Conservation (phyloP, 495 filamentous ascomycete genomes). For the Penicillium waksmanii region DNA sequence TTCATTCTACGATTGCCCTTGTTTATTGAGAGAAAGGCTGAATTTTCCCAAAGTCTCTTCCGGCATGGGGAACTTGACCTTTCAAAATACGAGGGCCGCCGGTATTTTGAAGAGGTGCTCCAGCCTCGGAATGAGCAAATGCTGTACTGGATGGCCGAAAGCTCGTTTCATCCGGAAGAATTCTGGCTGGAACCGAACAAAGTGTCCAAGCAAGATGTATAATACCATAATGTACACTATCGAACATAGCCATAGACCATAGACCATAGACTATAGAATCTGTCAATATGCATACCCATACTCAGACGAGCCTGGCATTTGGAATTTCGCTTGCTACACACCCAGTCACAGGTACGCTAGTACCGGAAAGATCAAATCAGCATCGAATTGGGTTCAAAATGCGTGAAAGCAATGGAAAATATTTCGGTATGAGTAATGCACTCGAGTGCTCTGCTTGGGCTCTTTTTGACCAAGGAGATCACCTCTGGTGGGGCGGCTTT, state of each 20-base stretch:
- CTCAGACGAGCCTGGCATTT: neutral
- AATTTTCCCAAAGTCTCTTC: slow-evolving; percentile 27
- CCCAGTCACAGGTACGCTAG: too few species aligned
- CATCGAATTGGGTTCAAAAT: too few species aligned
- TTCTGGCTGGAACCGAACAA: slow-evolving; percentile 11
- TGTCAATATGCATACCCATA: neutral
- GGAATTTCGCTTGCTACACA: neutral
- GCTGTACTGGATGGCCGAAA: slow-evolving; percentile 34
- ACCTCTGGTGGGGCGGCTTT: slow-evolving; percentile 33
- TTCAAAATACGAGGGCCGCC: slow-evolving; percentile 23
- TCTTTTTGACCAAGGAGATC: slow-evolving; percentile 33
- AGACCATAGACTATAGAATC: neutral
- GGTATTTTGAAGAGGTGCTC: slow-evolving; percentile 36
- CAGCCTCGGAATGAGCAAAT: slow-evolving; percentile 17
- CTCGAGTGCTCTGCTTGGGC: slow-evolving; percentile 34
- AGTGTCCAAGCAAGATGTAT: neutral
- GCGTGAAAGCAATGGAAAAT: too few species aligned
- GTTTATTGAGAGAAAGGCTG: slow-evolving; percentile 22
- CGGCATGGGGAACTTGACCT: slow-evolving; percentile 30
- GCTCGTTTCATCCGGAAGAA: slow-evolving; percentile 13
- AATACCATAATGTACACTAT: neutral
- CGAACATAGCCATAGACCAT: neutral
- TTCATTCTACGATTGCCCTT: slow-evolving; percentile 39
- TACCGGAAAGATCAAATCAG: too few species aligned
- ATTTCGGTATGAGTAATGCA: slow-evolving; percentile 25